Percentiles rank a stretch among this genome's conserved stretches.
Conservation (phyloP, 2,329 filamentous ascomycete genomes). For the Nemania serpens region DNA sequence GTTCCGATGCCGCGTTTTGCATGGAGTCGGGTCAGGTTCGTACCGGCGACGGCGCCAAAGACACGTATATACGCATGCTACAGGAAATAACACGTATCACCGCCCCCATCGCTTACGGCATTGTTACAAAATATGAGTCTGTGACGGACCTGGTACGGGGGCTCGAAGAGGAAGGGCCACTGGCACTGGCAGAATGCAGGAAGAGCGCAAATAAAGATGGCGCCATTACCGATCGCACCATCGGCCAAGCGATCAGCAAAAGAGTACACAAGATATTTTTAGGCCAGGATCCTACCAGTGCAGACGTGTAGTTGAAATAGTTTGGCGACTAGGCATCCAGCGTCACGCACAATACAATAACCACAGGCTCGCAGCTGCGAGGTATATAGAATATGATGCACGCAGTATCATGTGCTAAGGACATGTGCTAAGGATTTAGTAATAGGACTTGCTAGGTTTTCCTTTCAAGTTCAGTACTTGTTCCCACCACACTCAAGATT, state of each 20-base stretch:
- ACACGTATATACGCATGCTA: constrained; percentile 76
- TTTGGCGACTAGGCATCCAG: not conserved
- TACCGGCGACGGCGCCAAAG: constrained; percentile 65
- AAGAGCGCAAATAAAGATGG: constrained; percentile 64
- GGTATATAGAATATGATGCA: not conserved
- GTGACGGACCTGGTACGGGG: constrained; percentile 63
- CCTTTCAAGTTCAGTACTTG: too few species aligned
- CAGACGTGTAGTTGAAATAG: constrained; percentile 50
- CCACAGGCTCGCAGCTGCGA: not conserved
- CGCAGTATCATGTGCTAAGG: too few species aligned
- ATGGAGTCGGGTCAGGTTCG: constrained; percentile 80
- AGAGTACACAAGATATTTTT: constrained; percentile 65
- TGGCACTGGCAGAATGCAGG: constrained; percentile 64
- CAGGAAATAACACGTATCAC: constrained; percentile 76
- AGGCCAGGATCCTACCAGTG: constrained; percentile 58
- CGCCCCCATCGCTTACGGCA: constrained; percentile 71
- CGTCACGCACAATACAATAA: not conserved
- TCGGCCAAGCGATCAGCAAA: constrained; percentile 64
- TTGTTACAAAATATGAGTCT: constrained; percentile 63
- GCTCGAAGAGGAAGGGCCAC: constrained; percentile 62
- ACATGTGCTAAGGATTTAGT: too few species aligned
- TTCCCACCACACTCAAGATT: too few species aligned
- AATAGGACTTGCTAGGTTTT: too few species aligned
- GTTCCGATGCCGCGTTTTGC: constrained; percentile 68
- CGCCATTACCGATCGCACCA: constrained; percentile 55